phyloP scores from a whole-genome alignment of 306 rosid species.

The Trifolium pratense region DNA sequence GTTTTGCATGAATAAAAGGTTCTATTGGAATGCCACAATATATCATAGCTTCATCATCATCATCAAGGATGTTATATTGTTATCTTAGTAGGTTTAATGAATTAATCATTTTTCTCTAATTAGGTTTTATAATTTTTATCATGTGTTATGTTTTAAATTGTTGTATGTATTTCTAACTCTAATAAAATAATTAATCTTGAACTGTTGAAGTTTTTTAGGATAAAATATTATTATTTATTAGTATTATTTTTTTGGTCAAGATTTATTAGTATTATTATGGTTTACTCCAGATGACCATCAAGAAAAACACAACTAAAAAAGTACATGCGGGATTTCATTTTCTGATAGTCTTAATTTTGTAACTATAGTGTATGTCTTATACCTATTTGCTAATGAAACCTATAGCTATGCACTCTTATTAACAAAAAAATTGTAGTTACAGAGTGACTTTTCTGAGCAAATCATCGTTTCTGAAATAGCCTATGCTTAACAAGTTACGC shows the following conservation, averaged over 20 bases:
- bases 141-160: constrained; percentile 5
- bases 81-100: constrained; percentile 19
- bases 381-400: not conserved
- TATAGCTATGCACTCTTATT: constrained; percentile 16
- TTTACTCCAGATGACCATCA: not conserved
- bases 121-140: not conserved
- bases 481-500: constrained; percentile 24
- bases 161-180: not conserved
- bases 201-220: not conserved
- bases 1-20: constrained; percentile 2
- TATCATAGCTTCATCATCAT: not conserved
- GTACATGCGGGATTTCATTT: not conserved
- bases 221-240: no score
- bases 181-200: constrained; percentile 8
- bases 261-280: not conserved
- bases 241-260: no score
- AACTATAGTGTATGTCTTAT: not conserved
- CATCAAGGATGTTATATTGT: not conserved
- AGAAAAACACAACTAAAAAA: not conserved
- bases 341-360: constrained; percentile 7
- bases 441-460: constrained; percentile 8
- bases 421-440: constrained; percentile 21
- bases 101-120: not conserved
- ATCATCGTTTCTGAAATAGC: constrained; percentile 21
- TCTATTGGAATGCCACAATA: not conserved